Evolutionary conservation across 2,329 filamentous ascomycete genomes (phyloP).

Genomic region (Claviceps africana): DNA sequence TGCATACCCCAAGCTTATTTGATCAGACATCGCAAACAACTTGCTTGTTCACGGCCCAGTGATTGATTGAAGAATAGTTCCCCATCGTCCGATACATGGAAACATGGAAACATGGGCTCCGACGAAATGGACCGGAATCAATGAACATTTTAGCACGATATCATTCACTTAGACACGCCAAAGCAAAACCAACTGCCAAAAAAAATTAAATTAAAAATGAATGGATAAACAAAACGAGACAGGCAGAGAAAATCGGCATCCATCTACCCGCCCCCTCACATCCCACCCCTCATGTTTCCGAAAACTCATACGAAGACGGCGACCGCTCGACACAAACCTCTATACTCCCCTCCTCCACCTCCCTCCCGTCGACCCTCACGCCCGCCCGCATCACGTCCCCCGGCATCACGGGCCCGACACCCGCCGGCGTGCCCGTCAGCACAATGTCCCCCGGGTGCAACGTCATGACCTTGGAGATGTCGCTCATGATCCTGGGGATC

Average conservation of each 20-base stretch:
- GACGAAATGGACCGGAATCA: too few relatives aligned
- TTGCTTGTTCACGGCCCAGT: too few relatives aligned
- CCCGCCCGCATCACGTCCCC: constrained; percentile 83
- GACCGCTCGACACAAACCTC: constrained; percentile 74
- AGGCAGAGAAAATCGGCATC: neutral
- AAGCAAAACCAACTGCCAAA: neutral
- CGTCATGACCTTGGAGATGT: constrained; percentile 92
- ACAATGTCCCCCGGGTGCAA: constrained; percentile 85
- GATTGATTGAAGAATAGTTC: too few relatives aligned
- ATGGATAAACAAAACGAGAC: too few relatives aligned
- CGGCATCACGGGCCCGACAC: constrained; percentile 71
- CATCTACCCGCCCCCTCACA: too few relatives aligned
- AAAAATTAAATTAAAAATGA: too few relatives aligned
- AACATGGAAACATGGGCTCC: too few relatives aligned
- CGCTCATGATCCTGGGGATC: constrained; percentile 74
- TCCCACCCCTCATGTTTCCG: constrained; percentile 46
- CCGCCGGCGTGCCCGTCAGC: constrained; percentile 93
- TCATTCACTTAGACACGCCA: too few relatives aligned
- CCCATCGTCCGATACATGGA: too few relatives aligned
- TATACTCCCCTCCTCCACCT: constrained; percentile 71
- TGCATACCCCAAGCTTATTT: too few relatives aligned
- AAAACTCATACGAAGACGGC: constrained; percentile 62
- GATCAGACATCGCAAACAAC: too few relatives aligned
- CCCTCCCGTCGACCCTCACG: constrained; percentile 63
- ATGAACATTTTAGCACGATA: too few relatives aligned